Evolutionary conservation across 2,329 filamentous ascomycete species (phyloP), one percentile per base, ranked within the genome.

Genomic region (Xylariaceae sp.): DNA sequence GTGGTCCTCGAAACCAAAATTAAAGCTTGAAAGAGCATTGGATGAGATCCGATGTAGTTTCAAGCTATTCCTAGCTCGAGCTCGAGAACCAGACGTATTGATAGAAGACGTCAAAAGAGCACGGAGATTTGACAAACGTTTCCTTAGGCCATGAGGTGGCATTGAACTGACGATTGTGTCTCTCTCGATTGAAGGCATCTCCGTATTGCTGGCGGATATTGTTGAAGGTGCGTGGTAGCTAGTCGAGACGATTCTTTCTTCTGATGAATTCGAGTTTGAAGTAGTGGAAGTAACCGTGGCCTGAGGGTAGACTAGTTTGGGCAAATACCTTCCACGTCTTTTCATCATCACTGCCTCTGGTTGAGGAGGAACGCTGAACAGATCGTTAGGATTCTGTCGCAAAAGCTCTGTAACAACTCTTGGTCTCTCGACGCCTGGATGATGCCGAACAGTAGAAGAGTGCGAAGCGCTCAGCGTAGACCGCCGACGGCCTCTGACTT

Each of bases 51-150:
- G 60, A 9, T 5, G n/a, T 51, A 56, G 54, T 23, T 55, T 56
- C 39, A 51, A 50, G 50, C 55, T 58, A n/a, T 13, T 47, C 13
- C 23, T 35, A 11, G 7, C 45, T 54, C 30, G 53, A 51, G 39
- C 41, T 34, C 18, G 56, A 18, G 55, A 2, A 30, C 44, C 23
- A 4, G 56, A 48, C 2, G 55, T 18, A 30, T 30, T 5, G 23
- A 55, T 47, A 52, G 60, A 56, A 18, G 63, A 59, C n/a, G 59
- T 61, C 13, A 69, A 57, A 17, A 71, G 54, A 37, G 53, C 59
- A 17, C 67, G 64, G 50, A 71, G 51, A 35, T 70, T 67, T 39
- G 69, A 69, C 23, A 70, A 58, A 44, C 64, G 64, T 41, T 64
- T 70, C 51, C 64, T 65, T 50, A 72, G 63, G 8, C 65, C 61